Conservation (phyloP, 495 filamentous ascomycete species). For the Cenococcum geophilum region DNA sequence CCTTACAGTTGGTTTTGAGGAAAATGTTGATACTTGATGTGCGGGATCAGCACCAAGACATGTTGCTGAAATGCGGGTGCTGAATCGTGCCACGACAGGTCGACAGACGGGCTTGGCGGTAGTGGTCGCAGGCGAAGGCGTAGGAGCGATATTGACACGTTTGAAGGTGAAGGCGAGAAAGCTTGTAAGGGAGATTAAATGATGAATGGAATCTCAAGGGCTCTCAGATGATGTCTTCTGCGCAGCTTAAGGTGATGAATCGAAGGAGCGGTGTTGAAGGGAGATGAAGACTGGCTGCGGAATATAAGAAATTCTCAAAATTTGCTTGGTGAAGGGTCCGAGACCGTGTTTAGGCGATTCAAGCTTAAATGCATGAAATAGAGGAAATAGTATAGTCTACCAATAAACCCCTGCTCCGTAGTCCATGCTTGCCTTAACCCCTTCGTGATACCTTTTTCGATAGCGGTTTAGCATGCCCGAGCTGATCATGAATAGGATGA, state of each 20-base stretch:
- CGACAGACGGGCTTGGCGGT: neutral
- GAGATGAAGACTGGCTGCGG: neutral
- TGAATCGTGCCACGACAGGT: neutral
- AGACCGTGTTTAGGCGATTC: neutral
- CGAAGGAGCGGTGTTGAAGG: neutral
- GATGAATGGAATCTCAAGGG: neutral
- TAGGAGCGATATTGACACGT: neutral
- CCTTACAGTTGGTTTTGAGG: neutral
- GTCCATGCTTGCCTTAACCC: too few species aligned
- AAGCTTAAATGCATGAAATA: too few species aligned
- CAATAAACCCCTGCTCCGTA: too few species aligned
- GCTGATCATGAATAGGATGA: too few species aligned
- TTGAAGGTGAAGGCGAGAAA: neutral
- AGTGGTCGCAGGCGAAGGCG: neutral
- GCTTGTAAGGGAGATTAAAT: neutral
- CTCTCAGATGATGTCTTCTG: neutral
- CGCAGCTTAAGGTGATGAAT: neutral
- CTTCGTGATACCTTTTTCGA: too few species aligned
- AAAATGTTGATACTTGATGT: neutral
- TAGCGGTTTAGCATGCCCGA: too few species aligned
- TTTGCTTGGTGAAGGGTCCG: neutral
- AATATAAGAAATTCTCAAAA: neutral
- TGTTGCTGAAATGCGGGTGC: neutral
- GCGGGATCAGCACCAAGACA: neutral
- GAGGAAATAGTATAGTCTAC: too few species aligned